Percentiles rank a stretch among this genome's conserved stretches.
These are phyloP conservation scores for Phytophthora uliginosa DNA, from an alignment of 352 stramenopile genomes.

Conservation along the genomic window DNA sequence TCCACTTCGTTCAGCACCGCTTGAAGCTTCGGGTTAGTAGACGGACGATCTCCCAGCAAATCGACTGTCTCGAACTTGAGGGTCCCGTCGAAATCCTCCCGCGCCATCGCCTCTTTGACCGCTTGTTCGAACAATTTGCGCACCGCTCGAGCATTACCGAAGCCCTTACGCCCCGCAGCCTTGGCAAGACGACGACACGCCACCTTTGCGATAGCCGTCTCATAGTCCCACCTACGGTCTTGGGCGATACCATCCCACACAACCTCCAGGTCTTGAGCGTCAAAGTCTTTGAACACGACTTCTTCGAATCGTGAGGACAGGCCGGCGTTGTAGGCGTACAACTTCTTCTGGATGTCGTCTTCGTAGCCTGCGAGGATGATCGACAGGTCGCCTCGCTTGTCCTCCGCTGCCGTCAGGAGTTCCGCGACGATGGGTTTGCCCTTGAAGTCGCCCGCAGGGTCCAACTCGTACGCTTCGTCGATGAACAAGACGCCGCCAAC, in stretches of 20 bases:
- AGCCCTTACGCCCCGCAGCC: slow-evolving; percentile 78
- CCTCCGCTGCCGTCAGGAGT: slow-evolving; percentile 89
- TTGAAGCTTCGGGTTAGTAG: slow-evolving; percentile 78
- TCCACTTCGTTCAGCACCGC: slow-evolving; percentile 67
- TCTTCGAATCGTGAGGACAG: slow-evolving; percentile 88
- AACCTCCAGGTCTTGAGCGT: slow-evolving; percentile 83
- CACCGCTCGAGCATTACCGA: slow-evolving; percentile 89
- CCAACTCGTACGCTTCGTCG: slow-evolving; percentile 94
- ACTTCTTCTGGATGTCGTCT: slow-evolving; percentile 94
- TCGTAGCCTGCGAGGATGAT: slow-evolving; percentile 95
- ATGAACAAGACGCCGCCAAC: slow-evolving; percentile 93
- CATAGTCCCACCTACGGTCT: slow-evolving; percentile 60
- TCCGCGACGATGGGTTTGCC: slow-evolving; percentile 91
- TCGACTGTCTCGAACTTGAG: slow-evolving; percentile 72
- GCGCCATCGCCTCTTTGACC: slow-evolving; percentile 65
- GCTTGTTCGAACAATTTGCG: slow-evolving; percentile 82
- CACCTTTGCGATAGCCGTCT: slow-evolving; percentile 62
- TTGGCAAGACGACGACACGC: slow-evolving; percentile 74
- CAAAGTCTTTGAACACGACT: slow-evolving; percentile 94
- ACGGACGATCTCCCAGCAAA: slow-evolving; percentile 83
- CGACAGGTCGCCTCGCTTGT: slow-evolving; percentile 85
- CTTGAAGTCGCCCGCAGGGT: slow-evolving; percentile 81
- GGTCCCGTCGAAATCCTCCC: slow-evolving; percentile 70
- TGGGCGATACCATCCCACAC: slow-evolving; percentile 73
- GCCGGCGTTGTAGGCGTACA: slow-evolving; percentile 94